Evolutionary conservation across 208 protist species (phyloP).

Genomic region (Acanthamoeba triangularis): DNA sequence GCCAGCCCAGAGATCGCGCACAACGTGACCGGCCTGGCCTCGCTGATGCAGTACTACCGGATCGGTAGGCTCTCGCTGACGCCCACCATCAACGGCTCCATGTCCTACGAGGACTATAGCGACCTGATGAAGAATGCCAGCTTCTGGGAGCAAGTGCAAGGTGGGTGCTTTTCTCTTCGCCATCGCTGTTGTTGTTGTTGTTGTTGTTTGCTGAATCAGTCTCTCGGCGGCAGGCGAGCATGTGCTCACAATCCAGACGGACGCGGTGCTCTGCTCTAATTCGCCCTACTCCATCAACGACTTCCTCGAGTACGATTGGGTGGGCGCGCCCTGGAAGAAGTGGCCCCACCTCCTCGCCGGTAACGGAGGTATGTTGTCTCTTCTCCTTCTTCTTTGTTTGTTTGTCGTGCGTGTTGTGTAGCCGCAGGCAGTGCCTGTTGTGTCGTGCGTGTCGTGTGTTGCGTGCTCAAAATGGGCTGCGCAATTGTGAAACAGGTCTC

Average conservation of each 20-base stretch:
- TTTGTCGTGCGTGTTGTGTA: background rate
- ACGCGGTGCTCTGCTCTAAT: background rate
- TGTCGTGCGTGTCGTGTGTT: too few species aligned
- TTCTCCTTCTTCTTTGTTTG: background rate
- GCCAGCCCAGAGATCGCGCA: background rate
- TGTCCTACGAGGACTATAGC: slow-evolving; percentile 53
- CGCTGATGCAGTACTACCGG: background rate
- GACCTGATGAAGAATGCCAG: background rate
- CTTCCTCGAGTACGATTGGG: slow-evolving; percentile 54
- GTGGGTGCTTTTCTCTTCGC: background rate
- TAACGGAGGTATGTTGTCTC: background rate
- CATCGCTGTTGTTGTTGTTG: background rate
- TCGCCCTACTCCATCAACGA: slow-evolving; percentile 51
- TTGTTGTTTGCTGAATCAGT: background rate
- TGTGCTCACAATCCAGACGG: slow-evolving; percentile 24
- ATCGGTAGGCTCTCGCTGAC: background rate
- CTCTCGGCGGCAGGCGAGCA: background rate
- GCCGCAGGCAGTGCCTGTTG: too few species aligned
- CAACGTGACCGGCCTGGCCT: background rate
- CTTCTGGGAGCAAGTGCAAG: slow-evolving; percentile 51
- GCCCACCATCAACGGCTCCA: slow-evolving; percentile 24
- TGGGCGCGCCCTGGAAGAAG: slow-evolving; percentile 17
- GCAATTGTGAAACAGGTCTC: background rate
- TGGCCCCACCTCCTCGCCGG: slow-evolving; percentile 33
- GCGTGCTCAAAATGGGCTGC: background rate